A percentile compares a stretch with the other conserved stretches of the same genome.
Evolutionary conservation across 345 rosid species (phyloP).

Genomic region (Physaria fendleri): DNA sequence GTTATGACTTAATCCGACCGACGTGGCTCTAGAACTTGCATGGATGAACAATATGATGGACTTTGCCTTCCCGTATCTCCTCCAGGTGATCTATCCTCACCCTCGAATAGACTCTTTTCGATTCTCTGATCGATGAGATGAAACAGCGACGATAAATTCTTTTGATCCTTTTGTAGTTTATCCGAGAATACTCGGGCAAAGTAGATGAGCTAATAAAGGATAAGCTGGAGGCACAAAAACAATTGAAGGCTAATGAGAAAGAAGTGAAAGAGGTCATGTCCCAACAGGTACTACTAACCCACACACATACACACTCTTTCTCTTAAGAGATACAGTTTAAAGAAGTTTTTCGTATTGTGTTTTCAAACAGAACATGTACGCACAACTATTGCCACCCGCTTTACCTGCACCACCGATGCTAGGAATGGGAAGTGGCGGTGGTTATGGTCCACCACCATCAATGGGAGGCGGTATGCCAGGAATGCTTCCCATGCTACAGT

Average conservation of each 20-base stretch:
- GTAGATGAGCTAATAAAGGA: slow-evolving; percentile 80
- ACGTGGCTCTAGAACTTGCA: slow-evolving; percentile 79
- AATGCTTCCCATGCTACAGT: slow-evolving; percentile 57
- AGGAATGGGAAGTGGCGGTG: slow-evolving; percentile 53
- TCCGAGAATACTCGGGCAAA: slow-evolving; percentile 73
- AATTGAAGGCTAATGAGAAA: slow-evolving; percentile 59
- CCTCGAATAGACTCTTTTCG: not conserved
- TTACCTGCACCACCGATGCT: slow-evolving; percentile 93
- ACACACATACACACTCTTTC: not conserved
- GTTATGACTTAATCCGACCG: slow-evolving; percentile 82
- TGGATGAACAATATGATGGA: slow-evolving; percentile 89
- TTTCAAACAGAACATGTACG: slow-evolving; percentile 81
- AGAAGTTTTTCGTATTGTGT: not conserved
- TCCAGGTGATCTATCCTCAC: slow-evolving; percentile 44
- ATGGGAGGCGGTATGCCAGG: slow-evolving; percentile 50
- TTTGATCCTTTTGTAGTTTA: slow-evolving; percentile 38
- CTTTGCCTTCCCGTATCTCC: slow-evolving; percentile 80
- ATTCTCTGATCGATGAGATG: not conserved
- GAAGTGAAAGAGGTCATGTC: slow-evolving; percentile 77
- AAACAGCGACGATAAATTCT: not conserved
- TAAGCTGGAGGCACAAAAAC: slow-evolving; percentile 60
- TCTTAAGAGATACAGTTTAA: not conserved
- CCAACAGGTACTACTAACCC: slow-evolving; percentile 58
- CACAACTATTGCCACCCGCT: slow-evolving; percentile 79
- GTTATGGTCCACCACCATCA: slow-evolving; percentile 32